These are phyloP conservation scores for Russula olivacea DNA, from an alignment of 768 basidiomycete species.

Conservation along the genomic window DNA sequence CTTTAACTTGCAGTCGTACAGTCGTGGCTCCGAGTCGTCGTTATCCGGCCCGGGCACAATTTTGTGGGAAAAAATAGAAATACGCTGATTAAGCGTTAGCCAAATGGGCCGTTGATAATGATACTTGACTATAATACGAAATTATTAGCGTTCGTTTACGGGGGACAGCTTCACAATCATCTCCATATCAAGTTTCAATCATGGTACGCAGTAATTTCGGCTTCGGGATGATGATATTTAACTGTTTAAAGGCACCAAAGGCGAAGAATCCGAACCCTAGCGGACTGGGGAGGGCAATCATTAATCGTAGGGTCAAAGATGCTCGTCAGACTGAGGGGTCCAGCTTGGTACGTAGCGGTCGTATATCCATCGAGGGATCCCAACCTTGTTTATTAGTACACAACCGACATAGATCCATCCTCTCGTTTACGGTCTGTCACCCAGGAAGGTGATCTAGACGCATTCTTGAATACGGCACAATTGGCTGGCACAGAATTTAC, in stretches of 20 bases:
- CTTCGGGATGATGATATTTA: not conserved
- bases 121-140: no score
- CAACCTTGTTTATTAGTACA: conserved; percentile 46
- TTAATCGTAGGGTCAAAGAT: conserved; percentile 84
- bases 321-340: conserved; percentile 55
- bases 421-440: conserved; percentile 84
- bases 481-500: conserved; percentile 94
- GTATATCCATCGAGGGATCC: not conserved
- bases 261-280: conserved; percentile 59
- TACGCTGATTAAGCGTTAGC: no score
- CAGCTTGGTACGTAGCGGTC: conserved; percentile 49
- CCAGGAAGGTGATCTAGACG: conserved; percentile 92
- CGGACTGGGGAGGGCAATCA: conserved; percentile 92
- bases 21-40: no score
- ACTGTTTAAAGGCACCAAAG: conserved; percentile 45
- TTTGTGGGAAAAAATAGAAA: no score
- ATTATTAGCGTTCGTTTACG: no score
- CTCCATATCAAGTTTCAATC: no score
- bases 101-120: no score
- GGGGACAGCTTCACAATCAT: no score
- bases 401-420: conserved; percentile 63
- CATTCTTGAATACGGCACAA: conserved; percentile 92
- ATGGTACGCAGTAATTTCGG: conserved; percentile 6
- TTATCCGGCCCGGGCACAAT: no score
- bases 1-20: no score